phyloP scores from a whole-genome alignment of 768 basidiomycete species.

The Holtermanniella nyarrowii region DNA sequence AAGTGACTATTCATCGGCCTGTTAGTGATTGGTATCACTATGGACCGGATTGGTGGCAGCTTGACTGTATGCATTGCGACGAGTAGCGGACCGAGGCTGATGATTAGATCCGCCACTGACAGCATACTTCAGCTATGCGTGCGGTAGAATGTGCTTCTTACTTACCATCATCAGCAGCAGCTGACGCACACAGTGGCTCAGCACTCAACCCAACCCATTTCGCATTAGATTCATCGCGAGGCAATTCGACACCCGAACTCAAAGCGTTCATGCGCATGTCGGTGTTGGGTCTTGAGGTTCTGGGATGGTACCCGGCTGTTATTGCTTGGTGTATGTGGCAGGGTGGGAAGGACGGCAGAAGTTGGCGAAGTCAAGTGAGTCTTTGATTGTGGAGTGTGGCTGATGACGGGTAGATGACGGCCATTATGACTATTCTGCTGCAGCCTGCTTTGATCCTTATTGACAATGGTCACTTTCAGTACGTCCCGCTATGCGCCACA shows the following conservation, averaged over 20 bases:
- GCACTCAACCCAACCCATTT: conserved; percentile 58
- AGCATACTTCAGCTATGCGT: conserved; percentile 77
- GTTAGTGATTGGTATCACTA: conserved; percentile 73
- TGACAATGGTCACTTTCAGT: conserved; percentile 88
- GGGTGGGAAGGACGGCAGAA: conserved; percentile 51
- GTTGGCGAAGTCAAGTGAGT: conserved; percentile 66
- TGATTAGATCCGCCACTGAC: conserved; percentile 66
- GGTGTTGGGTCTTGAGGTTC: conserved; percentile 57
- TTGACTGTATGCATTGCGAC: conserved; percentile 51
- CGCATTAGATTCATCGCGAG: conserved; percentile 57
- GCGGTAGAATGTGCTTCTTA: conserved; percentile 57
- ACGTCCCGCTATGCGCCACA: conserved; percentile 4
- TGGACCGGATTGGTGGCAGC: conserved; percentile 81
- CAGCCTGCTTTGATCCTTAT: conserved; percentile 75
- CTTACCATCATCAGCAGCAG: conserved; percentile 18
- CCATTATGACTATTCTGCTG: conserved; percentile 60
- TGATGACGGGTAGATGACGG: conserved; percentile 47
- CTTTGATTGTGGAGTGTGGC: background rate
- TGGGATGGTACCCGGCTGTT: conserved; percentile 67
- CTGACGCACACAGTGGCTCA: conserved; percentile 44
- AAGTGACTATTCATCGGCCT: conserved; percentile 69
- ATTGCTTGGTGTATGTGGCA: conserved; percentile 57
- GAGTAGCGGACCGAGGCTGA: background rate
- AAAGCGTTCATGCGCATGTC: conserved; percentile 72
- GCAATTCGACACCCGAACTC: conserved; percentile 56